A percentile compares a stretch with the other conserved stretches of the same genome.
Conservation (phyloP, 345 rosid genomes). For the Eucalyptus melliodora region DNA sequence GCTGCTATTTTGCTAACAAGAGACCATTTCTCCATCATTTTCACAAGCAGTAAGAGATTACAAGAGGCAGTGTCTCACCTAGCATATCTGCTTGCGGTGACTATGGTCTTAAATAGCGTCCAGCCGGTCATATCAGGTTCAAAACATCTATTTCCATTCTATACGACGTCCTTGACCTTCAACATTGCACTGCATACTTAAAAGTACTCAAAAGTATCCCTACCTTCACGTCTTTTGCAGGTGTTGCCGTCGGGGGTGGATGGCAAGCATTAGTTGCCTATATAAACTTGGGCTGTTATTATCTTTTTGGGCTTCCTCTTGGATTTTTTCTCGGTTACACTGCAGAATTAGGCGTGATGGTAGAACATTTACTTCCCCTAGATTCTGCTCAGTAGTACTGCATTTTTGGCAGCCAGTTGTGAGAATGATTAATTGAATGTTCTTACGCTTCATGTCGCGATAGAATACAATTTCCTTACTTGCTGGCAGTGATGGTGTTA, state of each 20-base stretch:
- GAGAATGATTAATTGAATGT: background rate
- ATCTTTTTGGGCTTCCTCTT: slow-evolving; percentile 64
- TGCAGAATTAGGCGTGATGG: slow-evolving; percentile 52
- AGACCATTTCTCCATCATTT: slow-evolving; percentile 46
- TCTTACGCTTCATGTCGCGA: background rate
- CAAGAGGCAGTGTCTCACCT: slow-evolving; percentile 42
- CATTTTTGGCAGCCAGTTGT: background rate
- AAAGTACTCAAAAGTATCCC: background rate
- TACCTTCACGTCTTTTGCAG: slow-evolving; percentile 4
- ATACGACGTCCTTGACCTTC: background rate
- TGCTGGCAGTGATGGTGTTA: background rate
- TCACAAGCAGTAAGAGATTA: slow-evolving; percentile 42
- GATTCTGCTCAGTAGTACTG: background rate
- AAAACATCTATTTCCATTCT: background rate
- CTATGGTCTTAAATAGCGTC: slow-evolving; percentile 79
- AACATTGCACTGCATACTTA: background rate
- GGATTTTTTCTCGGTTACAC: slow-evolving; percentile 66
- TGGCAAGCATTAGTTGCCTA: slow-evolving; percentile 88
- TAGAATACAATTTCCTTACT: background rate
- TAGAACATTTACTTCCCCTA: background rate
- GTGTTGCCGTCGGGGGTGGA: slow-evolving; percentile 84
- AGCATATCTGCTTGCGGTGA: slow-evolving; percentile 56
- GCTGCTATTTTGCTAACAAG: slow-evolving; percentile 30
- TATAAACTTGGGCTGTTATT: slow-evolving; percentile 62
- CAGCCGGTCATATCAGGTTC: slow-evolving; percentile 84